These are phyloP conservation scores for Cladosporium sp. DNA, from an alignment of 2,329 filamentous ascomycete species.

Conservation along the genomic window DNA sequence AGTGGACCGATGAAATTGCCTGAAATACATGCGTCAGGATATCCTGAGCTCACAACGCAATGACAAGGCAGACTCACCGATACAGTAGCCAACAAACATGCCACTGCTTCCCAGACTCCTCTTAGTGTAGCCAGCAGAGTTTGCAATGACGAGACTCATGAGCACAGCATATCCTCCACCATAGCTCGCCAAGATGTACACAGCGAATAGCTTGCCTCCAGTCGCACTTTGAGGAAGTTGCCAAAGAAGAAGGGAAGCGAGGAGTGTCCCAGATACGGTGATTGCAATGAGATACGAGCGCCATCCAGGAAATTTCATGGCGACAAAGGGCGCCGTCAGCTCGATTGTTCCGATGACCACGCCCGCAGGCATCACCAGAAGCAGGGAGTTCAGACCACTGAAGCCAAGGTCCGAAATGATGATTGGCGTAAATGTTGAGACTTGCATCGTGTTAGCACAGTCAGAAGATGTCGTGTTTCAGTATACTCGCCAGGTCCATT, in stretches of 20 bases:
- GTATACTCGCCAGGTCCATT: constrained; percentile 34
- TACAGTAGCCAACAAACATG: constrained; percentile 50
- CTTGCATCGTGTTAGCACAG: constrained; percentile 12
- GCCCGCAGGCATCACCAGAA: constrained; percentile 41
- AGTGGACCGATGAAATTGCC: constrained; percentile 45
- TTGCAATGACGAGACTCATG: constrained; percentile 48
- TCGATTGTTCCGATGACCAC: constrained; percentile 36
- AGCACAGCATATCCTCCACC: constrained; percentile 48
- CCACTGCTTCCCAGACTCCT: constrained; percentile 46
- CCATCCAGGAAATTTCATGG: constrained; percentile 34
- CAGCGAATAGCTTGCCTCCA: constrained; percentile 47
- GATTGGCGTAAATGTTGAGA: constrained; percentile 44
- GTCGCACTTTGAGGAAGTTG: constrained; percentile 38
- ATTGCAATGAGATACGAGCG: constrained; percentile 38
- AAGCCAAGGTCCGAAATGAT: constrained; percentile 46
- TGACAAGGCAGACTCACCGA: constrained; percentile 31
- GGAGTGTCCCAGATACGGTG: constrained; percentile 40
- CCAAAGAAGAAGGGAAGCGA: constrained; percentile 43
- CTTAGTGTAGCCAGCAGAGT: constrained; percentile 52
- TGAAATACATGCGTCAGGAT: constrained; percentile 14
- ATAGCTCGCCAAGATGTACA: constrained; percentile 46
- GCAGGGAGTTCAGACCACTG: constrained; percentile 40
- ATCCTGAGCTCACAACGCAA: not conserved
- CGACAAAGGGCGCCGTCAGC: constrained; percentile 38
- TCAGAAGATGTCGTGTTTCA: not conserved